Evolutionary conservation across 1,139 yeast species (phyloP).

Genomic region (Yamadazyma buinensis): DNA sequence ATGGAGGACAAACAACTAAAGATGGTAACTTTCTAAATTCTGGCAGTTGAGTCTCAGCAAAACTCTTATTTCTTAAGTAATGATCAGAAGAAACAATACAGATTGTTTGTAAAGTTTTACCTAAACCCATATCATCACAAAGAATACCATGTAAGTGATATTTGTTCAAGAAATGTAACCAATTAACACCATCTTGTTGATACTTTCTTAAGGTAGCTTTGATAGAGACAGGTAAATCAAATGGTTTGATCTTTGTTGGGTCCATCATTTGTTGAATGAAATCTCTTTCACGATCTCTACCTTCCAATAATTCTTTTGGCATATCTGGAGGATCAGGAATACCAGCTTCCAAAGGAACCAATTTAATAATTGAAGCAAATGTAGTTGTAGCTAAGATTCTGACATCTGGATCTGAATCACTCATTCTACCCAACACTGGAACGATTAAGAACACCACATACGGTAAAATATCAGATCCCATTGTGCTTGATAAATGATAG

Average conservation of each 20-base stretch:
- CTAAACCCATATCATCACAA: conserved; percentile 99
- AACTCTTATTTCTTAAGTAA: conserved; percentile 73
- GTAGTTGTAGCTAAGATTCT: conserved; percentile 91
- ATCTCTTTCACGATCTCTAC: conserved; percentile 91
- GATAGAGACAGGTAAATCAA: conserved; percentile 84
- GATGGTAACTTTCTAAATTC: conserved; percentile 80
- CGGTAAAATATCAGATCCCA: conserved; percentile 90
- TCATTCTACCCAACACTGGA: conserved; percentile 96
- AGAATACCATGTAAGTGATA: conserved; percentile 94
- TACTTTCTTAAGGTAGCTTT: conserved; percentile 91
- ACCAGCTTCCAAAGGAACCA: conserved; percentile 97
- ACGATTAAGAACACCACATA: conserved; percentile 94
- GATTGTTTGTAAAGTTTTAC: conserved; percentile 94
- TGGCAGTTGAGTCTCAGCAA: conserved; percentile 52
- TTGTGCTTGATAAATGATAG: conserved; percentile 75
- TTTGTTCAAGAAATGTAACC: conserved; percentile 94
- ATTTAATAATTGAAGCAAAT: conserved; percentile 91
- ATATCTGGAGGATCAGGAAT: conserved; percentile 94
- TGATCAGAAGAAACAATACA: conserved; percentile 97
- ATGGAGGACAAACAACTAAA: conserved; percentile 90
- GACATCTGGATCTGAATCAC: conserved; percentile 89
- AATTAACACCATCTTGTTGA: conserved; percentile 97
- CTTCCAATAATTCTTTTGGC: conserved; percentile 78
- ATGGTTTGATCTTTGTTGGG: conserved; percentile 86
- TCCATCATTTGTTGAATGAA: conserved; percentile 98